phyloP scores from a whole-genome alignment of 2,329 filamentous ascomycete species.

The Clathrospora elynae region DNA sequence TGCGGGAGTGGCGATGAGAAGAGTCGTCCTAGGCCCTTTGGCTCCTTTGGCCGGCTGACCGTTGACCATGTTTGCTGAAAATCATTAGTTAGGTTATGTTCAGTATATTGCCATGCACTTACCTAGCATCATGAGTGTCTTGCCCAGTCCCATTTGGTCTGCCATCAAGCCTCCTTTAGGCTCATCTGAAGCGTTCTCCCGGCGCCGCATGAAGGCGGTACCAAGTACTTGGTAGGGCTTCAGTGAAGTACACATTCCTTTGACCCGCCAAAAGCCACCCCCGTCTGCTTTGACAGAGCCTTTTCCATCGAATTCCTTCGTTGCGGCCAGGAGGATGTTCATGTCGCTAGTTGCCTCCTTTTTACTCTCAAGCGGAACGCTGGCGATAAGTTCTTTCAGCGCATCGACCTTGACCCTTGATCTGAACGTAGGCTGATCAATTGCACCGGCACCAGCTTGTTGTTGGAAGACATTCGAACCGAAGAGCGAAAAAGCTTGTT shows the following conservation, averaged over 20 bases:
- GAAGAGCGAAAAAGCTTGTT: slow-evolving; percentile 34
- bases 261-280: slow-evolving; percentile 51
- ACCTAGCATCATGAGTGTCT: slow-evolving; percentile 49
- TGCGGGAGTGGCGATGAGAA: slow-evolving; percentile 51
- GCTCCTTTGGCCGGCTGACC: slow-evolving; percentile 28
- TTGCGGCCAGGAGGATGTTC: slow-evolving; percentile 46
- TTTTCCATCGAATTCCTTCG: slow-evolving; percentile 50
- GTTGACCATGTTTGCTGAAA: slow-evolving; percentile 52
- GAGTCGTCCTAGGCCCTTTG: slow-evolving; percentile 40
- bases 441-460: slow-evolving; percentile 30
- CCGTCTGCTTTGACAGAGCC: slow-evolving; percentile 42
- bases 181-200: slow-evolving; percentile 50
- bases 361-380: slow-evolving; percentile 45
- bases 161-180: slow-evolving; percentile 52
- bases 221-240: slow-evolving; percentile 59
- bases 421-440: slow-evolving; percentile 33
- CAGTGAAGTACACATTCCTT: slow-evolving; percentile 55
- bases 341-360: slow-evolving; percentile 46
- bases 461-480: slow-evolving; percentile 41
- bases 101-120: not conserved
- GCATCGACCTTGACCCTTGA: slow-evolving; percentile 39
- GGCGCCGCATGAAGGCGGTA: slow-evolving; percentile 59
- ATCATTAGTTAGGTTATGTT: slow-evolving; percentile 11
- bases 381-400: slow-evolving; percentile 49
- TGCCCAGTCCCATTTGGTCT: slow-evolving; percentile 52